Base-by-base conservation (phyloP, 1,139 yeast genomes). In the Debaryomyces singareniensis region DNA sequence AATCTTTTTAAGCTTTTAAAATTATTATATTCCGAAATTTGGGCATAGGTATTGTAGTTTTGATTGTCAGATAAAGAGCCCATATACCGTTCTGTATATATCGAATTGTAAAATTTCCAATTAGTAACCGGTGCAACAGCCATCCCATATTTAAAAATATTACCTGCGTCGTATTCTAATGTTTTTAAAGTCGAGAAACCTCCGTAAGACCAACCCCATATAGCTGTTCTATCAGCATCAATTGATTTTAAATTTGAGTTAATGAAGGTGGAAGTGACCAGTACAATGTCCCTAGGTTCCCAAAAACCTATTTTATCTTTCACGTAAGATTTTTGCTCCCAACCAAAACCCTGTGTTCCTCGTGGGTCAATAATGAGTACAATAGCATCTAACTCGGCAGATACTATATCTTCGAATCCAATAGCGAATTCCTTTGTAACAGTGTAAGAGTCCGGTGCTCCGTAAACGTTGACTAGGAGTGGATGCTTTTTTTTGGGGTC, bases 201-300 rank as follows among this genome's bases (percentile, higher is more conserved):
- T 29, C 93, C 93, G 47, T 81, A 82, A 3, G 87, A 78, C 89
- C 91, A 82, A 6, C 93, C 93, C 78, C 98, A 93, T 28, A 85
- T 68, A 0, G 96, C 95, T n/a, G 85, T 76, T 30, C 63, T 68
- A 2, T 71, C 68, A 13, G 54, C 47, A 46, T 85, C 80, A 18
- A 91, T 71, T 40, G 75, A 74, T 1, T 61, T 56, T 30, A 61
- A 53, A 38, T 75, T 70, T 3, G 54, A 55, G 11, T 58, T 44
- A 12, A 86, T 69, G 61, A 81, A 85, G 27, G 66, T 65, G 32
- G 76, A 64, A 0, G 86, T 78, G 0, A 84, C 78, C 2, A 71
- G 66, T 3, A 77, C 71, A 22, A 91, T 71, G 53, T 91, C 99
- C 27, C 80, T 63, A 4, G 95, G 83, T 51, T 91, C 99, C 81